Evolutionary conservation across 2,329 filamentous ascomycete species (phyloP).

Genomic region (Aaosphaeria pasadenensis): DNA sequence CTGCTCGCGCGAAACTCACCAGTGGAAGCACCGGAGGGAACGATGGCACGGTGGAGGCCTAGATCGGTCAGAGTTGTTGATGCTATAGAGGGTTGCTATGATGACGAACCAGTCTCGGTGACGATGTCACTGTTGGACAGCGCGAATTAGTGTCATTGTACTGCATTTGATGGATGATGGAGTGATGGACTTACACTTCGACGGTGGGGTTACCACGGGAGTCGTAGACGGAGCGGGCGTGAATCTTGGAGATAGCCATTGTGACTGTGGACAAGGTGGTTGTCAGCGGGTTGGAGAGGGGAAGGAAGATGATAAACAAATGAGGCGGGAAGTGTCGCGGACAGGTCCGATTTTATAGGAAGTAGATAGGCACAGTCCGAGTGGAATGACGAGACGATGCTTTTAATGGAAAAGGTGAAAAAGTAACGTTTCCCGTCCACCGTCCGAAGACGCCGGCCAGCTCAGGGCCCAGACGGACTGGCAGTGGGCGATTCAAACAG

Average conservation of each 20-base stretch:
- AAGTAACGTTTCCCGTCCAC: slow-evolving; percentile 18
- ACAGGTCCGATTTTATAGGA: no score
- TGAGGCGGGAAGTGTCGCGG: slow-evolving; percentile 2
- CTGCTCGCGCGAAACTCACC: slow-evolving; percentile 51
- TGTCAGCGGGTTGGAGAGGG: slow-evolving; percentile 12
- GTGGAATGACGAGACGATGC: no score
- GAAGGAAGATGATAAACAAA: slow-evolving; percentile 17
- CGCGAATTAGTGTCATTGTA: no score
- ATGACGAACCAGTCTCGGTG: slow-evolving; percentile 68
- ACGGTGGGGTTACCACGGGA: slow-evolving; percentile 98
- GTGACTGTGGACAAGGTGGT: slow-evolving; percentile 40
- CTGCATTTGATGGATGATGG: no score
- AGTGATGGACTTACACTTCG: slow-evolving; percentile 59
- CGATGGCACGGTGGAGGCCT: slow-evolving; percentile 90
- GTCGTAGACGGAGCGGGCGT: slow-evolving; percentile 84
- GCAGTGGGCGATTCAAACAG: not conserved
- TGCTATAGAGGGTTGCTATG: no score
- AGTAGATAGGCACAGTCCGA: no score
- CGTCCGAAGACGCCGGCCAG: no score
- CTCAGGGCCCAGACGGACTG: slow-evolving; percentile 4
- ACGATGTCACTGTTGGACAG: slow-evolving; percentile 63
- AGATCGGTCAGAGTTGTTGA: no score
- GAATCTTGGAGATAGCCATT: slow-evolving; percentile 68
- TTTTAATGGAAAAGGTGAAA: slow-evolving; percentile 9
- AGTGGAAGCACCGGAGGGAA: slow-evolving; percentile 94